Conservation (phyloP, 2,329 filamentous ascomycete species). For the Talaromyces sp. region DNA sequence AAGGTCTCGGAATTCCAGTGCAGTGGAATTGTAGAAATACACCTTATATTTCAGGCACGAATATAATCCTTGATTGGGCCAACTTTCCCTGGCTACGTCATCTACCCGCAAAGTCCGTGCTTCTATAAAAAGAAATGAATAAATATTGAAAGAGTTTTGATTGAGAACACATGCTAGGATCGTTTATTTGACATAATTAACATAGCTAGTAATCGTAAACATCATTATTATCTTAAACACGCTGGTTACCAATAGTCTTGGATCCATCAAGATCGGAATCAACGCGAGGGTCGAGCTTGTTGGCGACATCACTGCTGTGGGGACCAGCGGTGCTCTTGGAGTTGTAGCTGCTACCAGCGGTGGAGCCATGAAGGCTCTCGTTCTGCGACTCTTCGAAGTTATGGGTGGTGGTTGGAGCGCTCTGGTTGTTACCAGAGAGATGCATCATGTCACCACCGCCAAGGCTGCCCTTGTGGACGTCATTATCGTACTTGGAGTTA, state of each 20-base stretch:
- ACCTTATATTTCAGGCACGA: no score
- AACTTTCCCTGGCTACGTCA: no score
- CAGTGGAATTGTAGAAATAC: no score
- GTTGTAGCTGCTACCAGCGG: conserved; percentile 21
- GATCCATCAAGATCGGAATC: conserved; percentile 24
- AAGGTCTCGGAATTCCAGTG: no score
- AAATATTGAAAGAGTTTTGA: background rate
- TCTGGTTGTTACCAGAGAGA: conserved; percentile 7
- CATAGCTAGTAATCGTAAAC: conserved; percentile 9
- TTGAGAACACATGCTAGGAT: background rate
- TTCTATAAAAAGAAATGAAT: background rate
- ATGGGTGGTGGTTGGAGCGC: conserved; percentile 19
- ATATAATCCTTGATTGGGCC: no score
- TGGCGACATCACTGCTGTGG: conserved; percentile 16
- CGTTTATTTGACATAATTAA: background rate
- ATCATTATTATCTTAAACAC: conserved; percentile 7
- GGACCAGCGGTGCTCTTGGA: conserved; percentile 15
- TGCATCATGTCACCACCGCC: conserved; percentile 13
- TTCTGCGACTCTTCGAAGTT: conserved; percentile 22
- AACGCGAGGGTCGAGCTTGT: conserved; percentile 25
- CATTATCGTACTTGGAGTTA: conserved; percentile 16
- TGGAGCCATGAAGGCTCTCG: background rate
- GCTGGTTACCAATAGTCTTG: conserved; percentile 17
- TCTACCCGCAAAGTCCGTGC: no score
- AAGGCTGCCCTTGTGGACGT: conserved; percentile 20